phyloP scores from a whole-genome alignment of 768 basidiomycete species.

The Filobasidium floriforme region DNA sequence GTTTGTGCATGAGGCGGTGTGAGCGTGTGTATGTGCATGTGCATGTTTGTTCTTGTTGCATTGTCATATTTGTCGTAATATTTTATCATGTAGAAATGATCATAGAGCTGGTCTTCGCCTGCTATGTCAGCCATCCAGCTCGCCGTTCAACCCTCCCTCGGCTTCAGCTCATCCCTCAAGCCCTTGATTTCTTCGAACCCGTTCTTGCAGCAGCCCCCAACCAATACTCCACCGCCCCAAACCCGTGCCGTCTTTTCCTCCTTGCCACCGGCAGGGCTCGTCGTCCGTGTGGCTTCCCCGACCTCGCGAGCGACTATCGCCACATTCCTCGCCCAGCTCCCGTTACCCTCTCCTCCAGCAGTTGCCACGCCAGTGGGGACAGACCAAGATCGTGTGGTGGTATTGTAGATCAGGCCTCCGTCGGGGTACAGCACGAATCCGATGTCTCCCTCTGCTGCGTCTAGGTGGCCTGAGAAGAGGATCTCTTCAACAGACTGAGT shows the following conservation, averaged over 20 bases:
- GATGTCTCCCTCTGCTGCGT: neutral
- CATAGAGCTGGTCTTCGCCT: no score
- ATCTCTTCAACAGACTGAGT: slow-evolving; percentile 28
- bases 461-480: neutral
- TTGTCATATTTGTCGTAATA: no score
- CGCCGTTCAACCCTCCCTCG: neutral
- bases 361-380: slow-evolving; percentile 14
- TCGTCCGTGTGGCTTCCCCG: slow-evolving; percentile 46
- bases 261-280: slow-evolving; percentile 30
- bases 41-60: no score
- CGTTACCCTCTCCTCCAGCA: slow-evolving; percentile 13
- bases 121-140: neutral
- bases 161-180: slow-evolving; percentile 29
- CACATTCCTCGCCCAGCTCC: slow-evolving; percentile 33
- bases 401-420: slow-evolving; percentile 56
- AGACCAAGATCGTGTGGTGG: slow-evolving; percentile 50
- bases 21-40: neutral
- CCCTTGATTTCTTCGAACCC: slow-evolving; percentile 52
- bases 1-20: neutral
- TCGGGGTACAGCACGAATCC: slow-evolving; percentile 68
- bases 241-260: slow-evolving; percentile 8
- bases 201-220: slow-evolving; percentile 66
- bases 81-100: no score
- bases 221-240: slow-evolving; percentile 53
- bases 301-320: slow-evolving; percentile 23